Conservation (phyloP, 1,284 basidiomycete genomes). For the Puccinia horiana region DNA sequence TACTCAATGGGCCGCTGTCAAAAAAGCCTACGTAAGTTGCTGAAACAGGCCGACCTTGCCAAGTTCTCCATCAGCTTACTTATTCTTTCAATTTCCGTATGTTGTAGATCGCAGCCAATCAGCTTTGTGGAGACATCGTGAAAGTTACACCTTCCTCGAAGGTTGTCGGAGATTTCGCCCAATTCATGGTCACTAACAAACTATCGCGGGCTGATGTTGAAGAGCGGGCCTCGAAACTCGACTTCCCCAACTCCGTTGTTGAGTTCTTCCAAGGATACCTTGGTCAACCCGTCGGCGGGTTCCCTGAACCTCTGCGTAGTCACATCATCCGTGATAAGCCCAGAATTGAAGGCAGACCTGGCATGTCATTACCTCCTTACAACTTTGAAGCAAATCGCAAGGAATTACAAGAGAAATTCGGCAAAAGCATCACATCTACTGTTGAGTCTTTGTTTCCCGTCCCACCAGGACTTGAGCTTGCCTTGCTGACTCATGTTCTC, state of each 20-base stretch:
- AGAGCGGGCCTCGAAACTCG: constrained; percentile 80
- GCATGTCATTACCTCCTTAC: constrained; percentile 78
- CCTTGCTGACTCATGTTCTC: constrained; percentile 7
- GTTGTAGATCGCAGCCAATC: constrained; percentile 55
- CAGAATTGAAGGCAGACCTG: constrained; percentile 89
- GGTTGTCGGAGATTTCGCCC: constrained; percentile 96
- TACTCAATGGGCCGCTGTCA: constrained; percentile 94
- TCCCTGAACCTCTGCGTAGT: constrained; percentile 92
- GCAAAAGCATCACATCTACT: constrained; percentile 84
- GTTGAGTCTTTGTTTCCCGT: constrained; percentile 20
- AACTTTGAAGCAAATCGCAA: constrained; percentile 96
- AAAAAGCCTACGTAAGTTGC: constrained; percentile 75
- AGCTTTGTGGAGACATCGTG: constrained; percentile 92
- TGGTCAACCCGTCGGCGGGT: constrained; percentile 85
- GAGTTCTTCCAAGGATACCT: constrained; percentile 75
- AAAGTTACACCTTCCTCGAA: constrained; percentile 99
- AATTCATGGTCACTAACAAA: constrained; percentile 94
- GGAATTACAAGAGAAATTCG: constrained; percentile 88
- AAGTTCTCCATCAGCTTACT: neutral
- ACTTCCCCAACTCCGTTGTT: constrained; percentile 78
- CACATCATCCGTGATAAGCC: constrained; percentile 91
- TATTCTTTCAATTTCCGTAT: neutral
- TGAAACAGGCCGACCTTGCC: neutral
- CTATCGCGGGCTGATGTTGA: constrained; percentile 83
- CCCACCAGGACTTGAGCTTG: neutral